Percentiles rank a stretch among this genome's conserved stretches.
Conservation (phyloP, 1,284 basidiomycete genomes). For the Exobasidium cylindrosporum region DNA sequence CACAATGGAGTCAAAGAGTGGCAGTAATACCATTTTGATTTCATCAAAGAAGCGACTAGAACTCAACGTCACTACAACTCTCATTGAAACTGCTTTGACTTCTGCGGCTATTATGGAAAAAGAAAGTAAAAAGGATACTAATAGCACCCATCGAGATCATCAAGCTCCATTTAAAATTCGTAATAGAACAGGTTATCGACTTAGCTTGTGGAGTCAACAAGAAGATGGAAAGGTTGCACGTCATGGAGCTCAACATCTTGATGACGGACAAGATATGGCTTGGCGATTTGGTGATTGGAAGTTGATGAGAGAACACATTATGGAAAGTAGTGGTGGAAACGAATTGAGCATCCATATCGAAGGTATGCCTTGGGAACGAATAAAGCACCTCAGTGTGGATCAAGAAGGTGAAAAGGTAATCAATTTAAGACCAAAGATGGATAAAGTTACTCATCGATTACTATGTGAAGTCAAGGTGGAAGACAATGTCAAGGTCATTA, state of each 20-base stretch:
- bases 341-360: conserved; percentile 64
- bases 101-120: conserved; percentile 70
- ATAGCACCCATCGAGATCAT: conserved; percentile 58
- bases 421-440: conserved; percentile 73
- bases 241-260: conserved; percentile 55
- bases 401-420: conserved; percentile 90
- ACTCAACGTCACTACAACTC: conserved; percentile 85
- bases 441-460: conserved; percentile 76
- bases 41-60: conserved; percentile 81
- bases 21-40: conserved; percentile 65
- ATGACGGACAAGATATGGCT: conserved; percentile 75
- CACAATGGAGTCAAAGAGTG: conserved; percentile 53
- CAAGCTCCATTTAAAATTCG: conserved; percentile 90
- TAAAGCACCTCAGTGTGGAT: conserved; percentile 86
- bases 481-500: conserved; percentile 93
- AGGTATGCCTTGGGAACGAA: conserved; percentile 84
- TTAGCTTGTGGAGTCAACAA: conserved; percentile 54
- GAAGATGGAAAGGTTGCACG: conserved; percentile 58
- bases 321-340: conserved; percentile 39
- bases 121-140: conserved; percentile 59
- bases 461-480: conserved; percentile 86
- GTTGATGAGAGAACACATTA: conserved; percentile 71
- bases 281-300: conserved; percentile 99
- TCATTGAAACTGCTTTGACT: conserved; percentile 79
- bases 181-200: conserved; percentile 78